These are phyloP conservation scores for Komagataella pseudopastoris DNA, from an alignment of 805 yeast species.

Conservation along the genomic window DNA sequence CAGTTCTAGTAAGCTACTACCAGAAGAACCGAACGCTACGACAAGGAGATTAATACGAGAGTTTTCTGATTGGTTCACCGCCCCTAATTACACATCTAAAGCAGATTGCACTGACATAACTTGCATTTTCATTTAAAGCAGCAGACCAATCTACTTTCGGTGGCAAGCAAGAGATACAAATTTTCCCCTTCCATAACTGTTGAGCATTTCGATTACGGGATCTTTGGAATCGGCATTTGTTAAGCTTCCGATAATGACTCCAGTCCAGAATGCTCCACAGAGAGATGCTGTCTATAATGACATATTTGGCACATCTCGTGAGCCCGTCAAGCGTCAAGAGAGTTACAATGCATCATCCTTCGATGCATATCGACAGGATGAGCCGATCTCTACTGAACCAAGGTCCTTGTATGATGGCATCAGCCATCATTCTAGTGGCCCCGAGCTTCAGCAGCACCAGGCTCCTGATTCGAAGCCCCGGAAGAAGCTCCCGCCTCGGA, in stretches of 20 bases:
- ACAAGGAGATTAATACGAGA: neutral
- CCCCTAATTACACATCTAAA: neutral
- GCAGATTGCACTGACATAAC: neutral
- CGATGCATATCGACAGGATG: neutral
- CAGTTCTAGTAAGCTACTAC: neutral
- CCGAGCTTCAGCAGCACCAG: neutral
- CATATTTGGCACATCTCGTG: constrained; percentile 15
- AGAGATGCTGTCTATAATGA: constrained; percentile 17
- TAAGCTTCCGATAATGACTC: neutral
- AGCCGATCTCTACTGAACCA: neutral
- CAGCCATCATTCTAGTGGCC: neutral
- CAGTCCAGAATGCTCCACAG: neutral
- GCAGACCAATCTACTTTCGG: neutral
- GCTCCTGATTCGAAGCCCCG: neutral
- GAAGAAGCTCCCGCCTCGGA: neutral
- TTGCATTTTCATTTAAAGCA: neutral
- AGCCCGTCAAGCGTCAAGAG: neutral
- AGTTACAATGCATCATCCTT: neutral
- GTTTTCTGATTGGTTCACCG: neutral
- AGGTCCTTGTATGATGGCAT: neutral
- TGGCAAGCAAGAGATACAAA: neutral
- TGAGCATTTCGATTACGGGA: neutral
- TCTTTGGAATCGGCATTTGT: neutral
- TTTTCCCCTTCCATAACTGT: neutral
- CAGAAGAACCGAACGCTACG: neutral